Conservation (phyloP, 441 rosid species). For the Corymbia citriodora region DNA sequence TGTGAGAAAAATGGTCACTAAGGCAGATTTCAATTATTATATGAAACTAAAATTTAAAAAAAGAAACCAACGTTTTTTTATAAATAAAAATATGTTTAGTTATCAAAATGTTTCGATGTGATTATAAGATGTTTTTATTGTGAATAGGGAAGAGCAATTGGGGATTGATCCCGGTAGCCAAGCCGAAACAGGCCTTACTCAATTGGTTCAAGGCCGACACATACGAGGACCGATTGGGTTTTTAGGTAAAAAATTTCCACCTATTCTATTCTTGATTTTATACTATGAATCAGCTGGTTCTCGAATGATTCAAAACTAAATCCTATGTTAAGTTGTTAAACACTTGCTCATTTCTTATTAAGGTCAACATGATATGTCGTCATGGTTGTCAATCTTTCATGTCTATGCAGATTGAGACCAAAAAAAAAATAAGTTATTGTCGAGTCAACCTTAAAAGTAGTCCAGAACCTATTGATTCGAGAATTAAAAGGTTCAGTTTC, state of each 20-base stretch:
- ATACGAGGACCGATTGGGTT: rapidly evolving
- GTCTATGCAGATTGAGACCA: rapidly evolving
- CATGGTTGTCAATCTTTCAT: background rate
- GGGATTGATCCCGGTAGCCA: rapidly evolving
- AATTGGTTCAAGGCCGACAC: rapidly evolving
- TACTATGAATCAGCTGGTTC: rapidly evolving
- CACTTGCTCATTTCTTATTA: rapidly evolving
- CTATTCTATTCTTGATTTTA: rapidly evolving
- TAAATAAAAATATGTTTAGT: background rate
- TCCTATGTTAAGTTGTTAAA: too few relatives aligned
- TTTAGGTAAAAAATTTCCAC: rapidly evolving
- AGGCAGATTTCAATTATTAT: too few relatives aligned
- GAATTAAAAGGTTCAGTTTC: rapidly evolving
- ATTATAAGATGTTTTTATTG: background rate
- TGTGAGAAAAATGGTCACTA: too few relatives aligned
- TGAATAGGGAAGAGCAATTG: rapidly evolving
- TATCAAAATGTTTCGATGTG: background rate
- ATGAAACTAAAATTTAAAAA: too few relatives aligned
- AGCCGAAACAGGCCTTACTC: rapidly evolving
- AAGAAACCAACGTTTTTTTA: too few relatives aligned
- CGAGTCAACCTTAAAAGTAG: rapidly evolving
- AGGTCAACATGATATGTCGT: background rate
- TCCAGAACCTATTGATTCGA: rapidly evolving
- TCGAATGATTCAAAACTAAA: too few relatives aligned
- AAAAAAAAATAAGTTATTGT: rapidly evolving